Percentiles rank a stretch among this genome's conserved stretches.
These are phyloP conservation scores for Penicillium antarcticum DNA, from an alignment of 495 filamentous ascomycete genomes.

Conservation along the genomic window DNA sequence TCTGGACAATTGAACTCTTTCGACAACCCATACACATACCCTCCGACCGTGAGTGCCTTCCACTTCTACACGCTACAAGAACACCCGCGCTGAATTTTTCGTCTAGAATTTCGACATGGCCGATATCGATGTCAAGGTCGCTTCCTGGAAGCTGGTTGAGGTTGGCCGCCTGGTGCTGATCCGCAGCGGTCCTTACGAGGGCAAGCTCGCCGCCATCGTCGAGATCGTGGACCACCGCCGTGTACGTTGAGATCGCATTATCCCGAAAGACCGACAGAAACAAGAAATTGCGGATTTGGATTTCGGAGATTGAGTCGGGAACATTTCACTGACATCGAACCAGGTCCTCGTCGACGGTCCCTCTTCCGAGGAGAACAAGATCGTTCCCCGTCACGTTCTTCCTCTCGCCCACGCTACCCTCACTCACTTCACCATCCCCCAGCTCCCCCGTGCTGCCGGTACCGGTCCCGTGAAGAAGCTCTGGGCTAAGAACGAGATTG, in stretches of 20 bases:
- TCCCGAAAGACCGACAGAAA: conserved; percentile 6
- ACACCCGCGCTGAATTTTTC: conserved; percentile 21
- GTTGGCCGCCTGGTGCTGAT: conserved; percentile 93
- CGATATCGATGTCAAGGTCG: conserved; percentile 70
- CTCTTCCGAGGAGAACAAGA: conserved; percentile 66
- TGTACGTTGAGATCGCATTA: conserved; percentile 64
- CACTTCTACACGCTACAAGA: conserved; percentile 10
- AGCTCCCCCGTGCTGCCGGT: conserved; percentile 83
- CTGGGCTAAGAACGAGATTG: conserved; percentile 85
- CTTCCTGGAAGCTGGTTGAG: conserved; percentile 88
- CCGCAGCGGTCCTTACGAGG: conserved; percentile 69
- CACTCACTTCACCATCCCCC: conserved; percentile 83
- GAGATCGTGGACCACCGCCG: conserved; percentile 99
- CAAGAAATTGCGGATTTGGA: conserved; percentile 1
- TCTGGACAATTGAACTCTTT: conserved; percentile 43
- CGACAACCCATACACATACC: conserved; percentile 45
- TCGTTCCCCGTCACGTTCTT: conserved; percentile 79
- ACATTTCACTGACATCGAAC: conserved; percentile 34
- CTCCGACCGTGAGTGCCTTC: conserved; percentile 43
- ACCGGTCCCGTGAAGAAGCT: conserved; percentile 73
- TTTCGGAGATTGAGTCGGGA: conserved; percentile 6
- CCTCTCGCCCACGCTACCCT: conserved; percentile 78
- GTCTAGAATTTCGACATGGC: conserved; percentile 51
- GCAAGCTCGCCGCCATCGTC: conserved; percentile 88
- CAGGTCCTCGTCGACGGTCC: conserved; percentile 96